Evolutionary conservation across 2,329 filamentous ascomycete species (phyloP).

Genomic region (Aureobasidium sp.): DNA sequence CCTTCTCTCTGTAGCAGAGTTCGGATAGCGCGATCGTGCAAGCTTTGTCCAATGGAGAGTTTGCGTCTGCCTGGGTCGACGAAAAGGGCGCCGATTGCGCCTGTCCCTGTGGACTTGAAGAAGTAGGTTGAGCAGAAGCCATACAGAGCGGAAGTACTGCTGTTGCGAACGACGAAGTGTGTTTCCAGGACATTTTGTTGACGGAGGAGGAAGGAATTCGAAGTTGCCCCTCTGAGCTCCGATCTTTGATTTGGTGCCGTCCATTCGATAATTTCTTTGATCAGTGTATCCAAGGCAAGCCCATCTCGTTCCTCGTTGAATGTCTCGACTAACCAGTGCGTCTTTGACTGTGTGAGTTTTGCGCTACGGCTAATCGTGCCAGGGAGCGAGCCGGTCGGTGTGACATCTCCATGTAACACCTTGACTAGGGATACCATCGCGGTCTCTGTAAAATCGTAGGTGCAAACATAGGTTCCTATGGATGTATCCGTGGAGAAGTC

Average conservation of each 20-base stretch:
- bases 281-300: slow-evolving; percentile 62
- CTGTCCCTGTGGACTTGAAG: slow-evolving; percentile 57
- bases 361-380: slow-evolving; percentile 79
- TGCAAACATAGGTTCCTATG: slow-evolving; percentile 89
- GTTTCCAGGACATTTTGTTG: slow-evolving; percentile 64
- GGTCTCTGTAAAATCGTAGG: slow-evolving; percentile 91
- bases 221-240: slow-evolving; percentile 58
- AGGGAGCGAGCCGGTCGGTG: slow-evolving; percentile 47
- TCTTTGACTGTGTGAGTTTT: slow-evolving; percentile 78
- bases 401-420: slow-evolving; percentile 68
- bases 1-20: slow-evolving; percentile 62
- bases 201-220: slow-evolving; percentile 66
- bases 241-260: slow-evolving; percentile 58
- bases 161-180: slow-evolving; percentile 90
- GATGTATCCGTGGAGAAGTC: slow-evolving; percentile 90
- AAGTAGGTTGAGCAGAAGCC: slow-evolving; percentile 89
- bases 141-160: slow-evolving; percentile 81
- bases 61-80: slow-evolving; percentile 72
- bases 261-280: slow-evolving; percentile 59
- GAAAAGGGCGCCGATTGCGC: slow-evolving; percentile 76
- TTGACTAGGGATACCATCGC: slow-evolving; percentile 78
- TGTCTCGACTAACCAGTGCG: slow-evolving; percentile 88
- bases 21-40: slow-evolving; percentile 77
- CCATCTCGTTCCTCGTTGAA: slow-evolving; percentile 75
- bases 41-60: slow-evolving; percentile 79